phyloP scores from a whole-genome alignment of 1,139 yeast species.

The Yamadazyma blattariae region DNA sequence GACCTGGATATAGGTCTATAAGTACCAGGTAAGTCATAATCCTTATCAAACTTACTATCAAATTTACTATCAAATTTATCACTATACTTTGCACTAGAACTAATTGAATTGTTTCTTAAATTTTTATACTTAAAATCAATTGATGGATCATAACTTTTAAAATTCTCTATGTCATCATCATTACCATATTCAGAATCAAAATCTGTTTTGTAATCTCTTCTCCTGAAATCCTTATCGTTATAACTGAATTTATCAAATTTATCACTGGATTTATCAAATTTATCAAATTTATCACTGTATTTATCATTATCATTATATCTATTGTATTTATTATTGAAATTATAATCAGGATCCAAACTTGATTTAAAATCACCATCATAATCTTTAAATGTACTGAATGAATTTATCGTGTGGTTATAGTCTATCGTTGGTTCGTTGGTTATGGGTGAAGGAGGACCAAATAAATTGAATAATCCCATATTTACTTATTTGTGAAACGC shows the following conservation, averaged over 20 bases:
- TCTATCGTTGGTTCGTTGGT: constrained; percentile 39
- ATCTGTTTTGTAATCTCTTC: too few species aligned
- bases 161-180: not conserved
- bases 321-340: not conserved
- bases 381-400: constrained; percentile 4
- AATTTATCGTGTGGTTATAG: constrained; percentile 27
- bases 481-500: constrained; percentile 1
- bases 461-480: constrained; percentile 7
- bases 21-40: too few species aligned
- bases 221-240: too few species aligned
- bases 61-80: too few species aligned
- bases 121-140: not conserved
- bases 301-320: not conserved
- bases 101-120: too few species aligned
- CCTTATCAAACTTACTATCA: too few species aligned
- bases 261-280: not conserved
- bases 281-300: not conserved
- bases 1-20: too few species aligned
- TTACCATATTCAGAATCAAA: too few species aligned
- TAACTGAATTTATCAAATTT: not conserved
- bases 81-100: too few species aligned
- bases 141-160: not conserved
- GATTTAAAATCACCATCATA: not conserved
- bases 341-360: not conserved
- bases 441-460: constrained; percentile 21